phyloP scores from a whole-genome alignment of 805 yeast species.

The Yarrowia hollandica region DNA sequence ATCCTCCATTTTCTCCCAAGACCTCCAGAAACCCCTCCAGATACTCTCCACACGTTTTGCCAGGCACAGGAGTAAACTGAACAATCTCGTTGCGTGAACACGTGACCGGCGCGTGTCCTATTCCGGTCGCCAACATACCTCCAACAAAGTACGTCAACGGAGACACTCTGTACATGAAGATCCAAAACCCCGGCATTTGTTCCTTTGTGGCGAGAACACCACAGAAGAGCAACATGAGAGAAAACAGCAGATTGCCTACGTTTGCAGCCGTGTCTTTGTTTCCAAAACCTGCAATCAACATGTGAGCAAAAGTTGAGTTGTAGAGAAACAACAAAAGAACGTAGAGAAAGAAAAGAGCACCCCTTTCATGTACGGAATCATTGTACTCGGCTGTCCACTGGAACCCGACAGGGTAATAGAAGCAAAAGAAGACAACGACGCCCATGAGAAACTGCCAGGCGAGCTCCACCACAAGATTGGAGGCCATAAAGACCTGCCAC shows the following conservation, averaged over 20 bases:
- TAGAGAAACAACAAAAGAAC: conserved; percentile 49
- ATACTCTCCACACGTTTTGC: conserved; percentile 58
- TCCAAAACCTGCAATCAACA: conserved; percentile 46
- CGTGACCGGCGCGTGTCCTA: conserved; percentile 49
- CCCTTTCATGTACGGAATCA: conserved; percentile 48
- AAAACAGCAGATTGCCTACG: conserved; percentile 52
- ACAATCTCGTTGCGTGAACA: conserved; percentile 55
- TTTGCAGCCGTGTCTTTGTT: conserved; percentile 57
- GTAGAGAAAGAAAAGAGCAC: conserved; percentile 43
- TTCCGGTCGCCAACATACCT: conserved; percentile 50
- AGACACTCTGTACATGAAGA: conserved; percentile 70
- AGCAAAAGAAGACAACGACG: conserved; percentile 57
- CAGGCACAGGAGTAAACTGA: conserved; percentile 53
- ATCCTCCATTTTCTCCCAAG: conserved; percentile 48
- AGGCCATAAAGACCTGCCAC: conserved; percentile 62
- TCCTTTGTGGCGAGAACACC: conserved; percentile 60
- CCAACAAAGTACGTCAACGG: conserved; percentile 67
- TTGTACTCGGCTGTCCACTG: conserved; percentile 57
- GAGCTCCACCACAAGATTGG: conserved; percentile 64
- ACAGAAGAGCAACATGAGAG: conserved; percentile 59
- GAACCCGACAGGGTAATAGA: conserved; percentile 74
- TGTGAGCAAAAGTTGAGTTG: conserved; percentile 42
- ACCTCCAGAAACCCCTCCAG: conserved; percentile 45
- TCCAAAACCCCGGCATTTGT: conserved; percentile 77
- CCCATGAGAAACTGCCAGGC: conserved; percentile 66